Conservation (phyloP, 805 yeast species). For the Kluyveromyces nonfermentans region DNA sequence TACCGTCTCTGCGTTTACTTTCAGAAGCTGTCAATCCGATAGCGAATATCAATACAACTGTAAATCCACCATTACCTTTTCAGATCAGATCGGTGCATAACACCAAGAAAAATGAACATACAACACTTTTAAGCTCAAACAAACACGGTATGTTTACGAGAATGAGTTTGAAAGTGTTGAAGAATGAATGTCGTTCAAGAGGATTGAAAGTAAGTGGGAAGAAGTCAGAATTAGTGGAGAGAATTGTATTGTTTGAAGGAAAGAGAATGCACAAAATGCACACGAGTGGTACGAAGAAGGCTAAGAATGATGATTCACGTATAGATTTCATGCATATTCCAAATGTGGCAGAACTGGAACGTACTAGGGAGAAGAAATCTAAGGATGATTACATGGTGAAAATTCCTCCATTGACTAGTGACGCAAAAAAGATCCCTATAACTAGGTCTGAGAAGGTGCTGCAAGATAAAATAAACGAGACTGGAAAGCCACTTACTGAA, state of each 20-base stretch:
- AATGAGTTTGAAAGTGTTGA: constrained; percentile 47
- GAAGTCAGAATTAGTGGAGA: constrained; percentile 44
- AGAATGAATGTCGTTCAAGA: constrained; percentile 47
- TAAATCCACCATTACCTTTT: neutral
- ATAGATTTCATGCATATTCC: constrained; percentile 50
- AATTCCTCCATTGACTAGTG: constrained; percentile 38
- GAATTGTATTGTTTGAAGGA: constrained; percentile 22
- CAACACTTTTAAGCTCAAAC: constrained; percentile 17
- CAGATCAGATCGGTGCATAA: constrained; percentile 22
- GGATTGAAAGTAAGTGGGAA: constrained; percentile 56
- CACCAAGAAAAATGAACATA: constrained; percentile 20
- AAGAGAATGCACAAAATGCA: constrained; percentile 8
- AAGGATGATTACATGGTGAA: constrained; percentile 38
- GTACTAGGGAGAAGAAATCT: constrained; percentile 30
- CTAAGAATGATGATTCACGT: constrained; percentile 49
- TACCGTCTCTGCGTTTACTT: constrained; percentile 18
- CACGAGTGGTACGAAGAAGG: constrained; percentile 21
- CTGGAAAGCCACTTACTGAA: constrained; percentile 1
- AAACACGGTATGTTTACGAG: constrained; percentile 20
- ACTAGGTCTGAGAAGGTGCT: constrained; percentile 21
- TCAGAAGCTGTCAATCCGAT: constrained; percentile 1
- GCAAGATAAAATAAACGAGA: neutral
- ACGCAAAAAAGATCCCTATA: constrained; percentile 35
- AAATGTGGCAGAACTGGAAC: constrained; percentile 17
- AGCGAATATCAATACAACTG: neutral